Base-by-base conservation (phyloP, 305 asterid genomes). In the Fraxinus xanthoxyloides region DNA sequence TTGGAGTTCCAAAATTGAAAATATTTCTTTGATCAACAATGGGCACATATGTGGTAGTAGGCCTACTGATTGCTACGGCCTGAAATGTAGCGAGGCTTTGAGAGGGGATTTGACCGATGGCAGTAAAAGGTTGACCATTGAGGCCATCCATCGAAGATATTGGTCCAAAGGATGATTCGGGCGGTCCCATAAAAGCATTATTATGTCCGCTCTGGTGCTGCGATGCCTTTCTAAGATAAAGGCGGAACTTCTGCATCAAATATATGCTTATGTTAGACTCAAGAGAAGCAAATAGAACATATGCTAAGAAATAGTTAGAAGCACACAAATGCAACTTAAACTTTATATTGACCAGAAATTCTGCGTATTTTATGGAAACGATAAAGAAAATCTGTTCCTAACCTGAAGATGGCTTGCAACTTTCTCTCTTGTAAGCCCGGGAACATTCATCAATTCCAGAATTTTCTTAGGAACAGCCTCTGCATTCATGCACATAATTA, bases 391-490 rank as follows among this genome's bases (percentile, higher is more conserved):
- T 43, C 4, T 17, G 36, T 23, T 46, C 59, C 87, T 2, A 81
- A 93, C 99, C 94, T 95, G 98, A 85, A 95, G 98, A 80, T 95
- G 97, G 90, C 97, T 93, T 24, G 98, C 98, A 63, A 95, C 97
- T 63, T 95, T 95, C 86, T 95, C 98, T 83, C 98, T 87, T 28
- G 98, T 92, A 23, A 95, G 90, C 65, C 98, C 97, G 19, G 95
- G 94, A 72, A 93, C 98, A 70, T 91, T 91, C 98, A 95, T 95
- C 85, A 92, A 72, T 84, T 95, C 98, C 87, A 95, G 84, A 82
- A 95, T 95, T 78, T 89, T 93, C 89, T 95, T 95, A 0, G 98
- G 98, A 32, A 92, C 98, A n/a, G 95, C 95, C 86, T 92, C 98
- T 95, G 94, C 87, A 85, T 61, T 35, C 43, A 69, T 78, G 51